Percentiles rank a stretch among this genome's conserved stretches.
These are phyloP conservation scores for Eimeria tenella DNA, from an alignment of 169 alveolate species.

Conservation along the genomic window DNA sequence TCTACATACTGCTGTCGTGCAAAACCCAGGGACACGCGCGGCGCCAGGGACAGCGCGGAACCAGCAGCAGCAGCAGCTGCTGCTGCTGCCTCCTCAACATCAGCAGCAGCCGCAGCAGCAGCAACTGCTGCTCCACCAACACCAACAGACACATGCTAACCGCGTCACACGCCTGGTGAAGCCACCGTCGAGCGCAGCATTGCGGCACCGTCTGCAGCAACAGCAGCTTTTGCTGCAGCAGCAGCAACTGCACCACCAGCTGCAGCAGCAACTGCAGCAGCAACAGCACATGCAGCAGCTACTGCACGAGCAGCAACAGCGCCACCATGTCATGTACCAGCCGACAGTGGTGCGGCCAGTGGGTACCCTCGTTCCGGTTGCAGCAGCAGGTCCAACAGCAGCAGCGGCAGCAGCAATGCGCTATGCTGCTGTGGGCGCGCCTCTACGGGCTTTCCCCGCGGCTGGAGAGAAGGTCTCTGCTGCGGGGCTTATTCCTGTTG, in stretches of 20 bases:
- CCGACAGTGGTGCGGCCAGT: slow-evolving; percentile 31
- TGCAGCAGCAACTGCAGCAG: slow-evolving; percentile 43
- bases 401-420: slow-evolving; percentile 33
- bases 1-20: neutral
- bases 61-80: slow-evolving; percentile 6
- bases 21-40: slow-evolving; percentile 4
- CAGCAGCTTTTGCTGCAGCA: slow-evolving; percentile 41
- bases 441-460: neutral
- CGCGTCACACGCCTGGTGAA: neutral
- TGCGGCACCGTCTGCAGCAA: slow-evolving; percentile 38
- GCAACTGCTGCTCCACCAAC: slow-evolving; percentile 11
- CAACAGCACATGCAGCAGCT: neutral
- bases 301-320: neutral
- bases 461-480: neutral
- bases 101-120: neutral
- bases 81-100: slow-evolving; percentile 1
- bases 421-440: slow-evolving; percentile 48
- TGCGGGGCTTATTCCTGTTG: neutral
- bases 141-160: neutral
- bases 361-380: slow-evolving; percentile 31
- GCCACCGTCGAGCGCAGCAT: neutral
- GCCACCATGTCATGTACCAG: neutral
- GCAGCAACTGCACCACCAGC: slow-evolving; percentile 58
- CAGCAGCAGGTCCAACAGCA: slow-evolving; percentile 16
- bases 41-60: neutral